A percentile compares a stretch with the other conserved stretches of the same genome.
Conservation (phyloP, 1,139 yeast species). For the Lodderomyces metapsilosis region DNA sequence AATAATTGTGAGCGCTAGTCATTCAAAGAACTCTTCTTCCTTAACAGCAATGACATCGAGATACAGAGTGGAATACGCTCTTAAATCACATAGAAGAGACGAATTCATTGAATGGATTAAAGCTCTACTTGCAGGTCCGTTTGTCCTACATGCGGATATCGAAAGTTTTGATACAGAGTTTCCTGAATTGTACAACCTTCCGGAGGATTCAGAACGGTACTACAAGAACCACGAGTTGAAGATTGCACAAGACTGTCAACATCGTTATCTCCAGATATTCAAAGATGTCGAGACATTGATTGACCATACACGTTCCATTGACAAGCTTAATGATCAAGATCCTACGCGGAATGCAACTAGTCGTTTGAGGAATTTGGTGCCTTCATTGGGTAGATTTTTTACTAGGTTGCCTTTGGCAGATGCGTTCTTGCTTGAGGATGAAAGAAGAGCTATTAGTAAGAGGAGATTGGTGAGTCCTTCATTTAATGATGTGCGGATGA, state of each 20-base stretch:
- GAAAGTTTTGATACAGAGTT: slow-evolving; percentile 31
- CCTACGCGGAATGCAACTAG: slow-evolving; percentile 36
- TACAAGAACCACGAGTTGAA: slow-evolving; percentile 23
- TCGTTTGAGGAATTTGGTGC: slow-evolving; percentile 77
- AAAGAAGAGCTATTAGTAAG: slow-evolving; percentile 69
- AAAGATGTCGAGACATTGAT: slow-evolving; percentile 77
- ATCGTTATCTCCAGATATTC: slow-evolving; percentile 82
- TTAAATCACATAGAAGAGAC: slow-evolving; percentile 87
- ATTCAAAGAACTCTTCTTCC: background rate
- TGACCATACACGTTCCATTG: slow-evolving; percentile 38
- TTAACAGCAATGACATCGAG: slow-evolving; percentile 47
- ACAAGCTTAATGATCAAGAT: slow-evolving; percentile 26
- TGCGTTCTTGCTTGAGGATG: slow-evolving; percentile 83
- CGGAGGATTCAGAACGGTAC: slow-evolving; percentile 15
- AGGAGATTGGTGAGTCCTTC: slow-evolving; percentile 92
- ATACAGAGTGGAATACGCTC: slow-evolving; percentile 58
- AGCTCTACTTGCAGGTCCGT: slow-evolving; percentile 85
- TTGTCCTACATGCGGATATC: slow-evolving; percentile 77
- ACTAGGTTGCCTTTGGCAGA: slow-evolving; percentile 79
- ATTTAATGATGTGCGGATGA: slow-evolving; percentile 81
- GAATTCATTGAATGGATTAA: slow-evolving; percentile 96
- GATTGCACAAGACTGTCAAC: slow-evolving; percentile 44
- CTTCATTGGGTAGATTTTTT: slow-evolving; percentile 80
- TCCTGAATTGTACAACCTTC: slow-evolving; percentile 14
- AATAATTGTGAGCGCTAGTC: background rate